Base-by-base conservation (phyloP, 2,329 filamentous ascomycete species). In the Plectosphaerella plurivora region DNA sequence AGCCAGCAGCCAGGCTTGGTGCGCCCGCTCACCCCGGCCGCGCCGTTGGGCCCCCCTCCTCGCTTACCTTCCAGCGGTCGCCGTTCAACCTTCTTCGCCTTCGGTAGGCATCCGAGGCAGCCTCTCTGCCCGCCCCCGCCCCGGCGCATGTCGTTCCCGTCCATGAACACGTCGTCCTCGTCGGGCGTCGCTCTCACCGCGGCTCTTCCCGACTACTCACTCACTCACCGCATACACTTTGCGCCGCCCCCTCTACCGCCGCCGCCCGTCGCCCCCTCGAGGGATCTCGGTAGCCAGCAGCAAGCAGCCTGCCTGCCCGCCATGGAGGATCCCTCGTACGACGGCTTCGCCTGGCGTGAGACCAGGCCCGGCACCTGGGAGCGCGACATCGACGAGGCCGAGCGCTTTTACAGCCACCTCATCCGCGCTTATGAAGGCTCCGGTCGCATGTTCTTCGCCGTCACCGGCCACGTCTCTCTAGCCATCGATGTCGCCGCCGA, bases 401-500 rank as follows among this genome's bases (percentile, higher is more conserved):
- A 76, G 50, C 56, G 68, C 15, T 71, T 70, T 36, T 76, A 76
- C 53, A 63, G 69, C 0, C 58, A 66, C 1, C 54, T 74, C 10
- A 63, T 63, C 0, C 66, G 63, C 11, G 55, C 60, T 0, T 73
- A 68, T 39, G 60, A 68, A 22, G 69, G 61, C 1, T 73, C 62
- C 28, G 69, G 69, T 0, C 68, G 71, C 1, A 68, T 64, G 50
- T 71, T 67, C 54, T 75, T 75, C 48, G 67, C 67, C 2, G 73
- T 77, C 5, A 73, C 73, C 0, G 71, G 68, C 0, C 67, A 68
- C 16, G 45, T 73, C 2, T 69, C 69, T 1, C 44, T 72, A 0
- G 56, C 53, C 0, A 46, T 69, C 2, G n/a, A 44, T 0, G 49
- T 66, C 3, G n/a, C 53, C 1, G 6, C 49, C 2, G 12, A 18